Evolutionary conservation across 805 yeast genomes (phyloP), one percentile per base, ranked within the genome.

Genomic region (Candida schatavii): DNA sequence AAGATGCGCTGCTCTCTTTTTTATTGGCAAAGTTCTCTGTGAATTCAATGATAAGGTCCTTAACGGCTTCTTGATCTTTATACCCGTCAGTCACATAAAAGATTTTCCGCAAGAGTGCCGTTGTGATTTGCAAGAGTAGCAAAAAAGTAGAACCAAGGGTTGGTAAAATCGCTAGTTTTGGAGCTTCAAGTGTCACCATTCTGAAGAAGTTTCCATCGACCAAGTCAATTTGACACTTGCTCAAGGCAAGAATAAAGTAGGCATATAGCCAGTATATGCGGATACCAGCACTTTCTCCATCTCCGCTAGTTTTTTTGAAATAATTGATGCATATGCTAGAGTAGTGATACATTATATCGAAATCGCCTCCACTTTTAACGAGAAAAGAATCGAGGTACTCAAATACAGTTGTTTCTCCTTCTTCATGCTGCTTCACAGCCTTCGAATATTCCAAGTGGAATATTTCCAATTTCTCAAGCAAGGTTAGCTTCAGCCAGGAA

Each of bases 1-100:
- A n/a, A n/a, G n/a, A n/a, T n/a, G n/a, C n/a, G n/a, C n/a, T n/a
- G n/a, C n/a, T n/a, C n/a, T n/a, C n/a, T n/a, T n/a, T n/a, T n/a
- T n/a, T n/a, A n/a, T n/a, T n/a, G n/a, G n/a, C n/a, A n/a, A n/a
- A 27, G 9, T 41, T 32, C 21, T 35, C 37, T 23, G 44, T 19
- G 28, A 52, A 52, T 14, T 37, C 37, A 15, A 5, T 10, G 3
- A 43, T 40, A n/a, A 42, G 15, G 19, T 35, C 41, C 18, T 35
- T 33, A 13, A 61, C 20, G 6, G 42, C 47, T 5, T 21, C 35
- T 28, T 41, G 47, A 25, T 70, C 75, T 32, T 54, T 58, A 43
- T 56, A 70, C 1, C 75, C 75, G 21, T 65, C 67, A 47, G 54
- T 67, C 2, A 59, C 21, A 3, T 47, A 38, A 25, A 37, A 49